Evolutionary conservation across 2,329 filamentous ascomycete genomes (phyloP), one percentile per base, ranked within the genome.

Genomic region (Salinomyces thailandicus): DNA sequence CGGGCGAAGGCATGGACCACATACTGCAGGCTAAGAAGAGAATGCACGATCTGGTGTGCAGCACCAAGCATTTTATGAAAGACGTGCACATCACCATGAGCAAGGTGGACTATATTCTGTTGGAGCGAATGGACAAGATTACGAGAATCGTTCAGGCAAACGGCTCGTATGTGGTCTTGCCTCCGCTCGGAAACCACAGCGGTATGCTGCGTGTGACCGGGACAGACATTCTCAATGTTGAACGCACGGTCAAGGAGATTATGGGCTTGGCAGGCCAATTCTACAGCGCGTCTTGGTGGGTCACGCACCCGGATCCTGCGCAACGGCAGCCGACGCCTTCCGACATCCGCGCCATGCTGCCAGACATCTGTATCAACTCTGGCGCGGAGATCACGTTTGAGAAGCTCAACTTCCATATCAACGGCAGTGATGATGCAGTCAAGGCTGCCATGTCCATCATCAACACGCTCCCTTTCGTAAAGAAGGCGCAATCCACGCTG

Each of bases 131-230:
- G 52, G 89, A 96, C 62, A 96, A 96, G 62, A 85, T 98, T 40
- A 85, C 87, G 54, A 95, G 94, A 69, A 94, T 98, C 47, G 89
- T 95, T 62, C 91, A 98, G 58, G 81, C 81, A 38, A 96, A 96
- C 54, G 91, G 89, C 24, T 93, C 89, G 5, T 94, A 93, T 60
- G 85, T 98, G 50, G 74, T 94, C 58, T 85, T 98, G 47, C 91
- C 91, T 5, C 78, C 81, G 14, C 71, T 98, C 27, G 91, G 85
- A 15, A 85, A 84, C 47, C 81, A 89, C 59, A 81, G 82, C 40
- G 85, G 79, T 48, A 72, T 85, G 49, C 81, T 96, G 46, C 79
- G 89, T 33, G 84, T 98, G 20, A 91, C 96, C 61, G 91, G 87
- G 40, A 83, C 81, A 0, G 91, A 98, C 60, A 85, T 93, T 22